Base-by-base conservation (phyloP, 768 basidiomycete species). In the Tylopilus cervinicoccineus region DNA sequence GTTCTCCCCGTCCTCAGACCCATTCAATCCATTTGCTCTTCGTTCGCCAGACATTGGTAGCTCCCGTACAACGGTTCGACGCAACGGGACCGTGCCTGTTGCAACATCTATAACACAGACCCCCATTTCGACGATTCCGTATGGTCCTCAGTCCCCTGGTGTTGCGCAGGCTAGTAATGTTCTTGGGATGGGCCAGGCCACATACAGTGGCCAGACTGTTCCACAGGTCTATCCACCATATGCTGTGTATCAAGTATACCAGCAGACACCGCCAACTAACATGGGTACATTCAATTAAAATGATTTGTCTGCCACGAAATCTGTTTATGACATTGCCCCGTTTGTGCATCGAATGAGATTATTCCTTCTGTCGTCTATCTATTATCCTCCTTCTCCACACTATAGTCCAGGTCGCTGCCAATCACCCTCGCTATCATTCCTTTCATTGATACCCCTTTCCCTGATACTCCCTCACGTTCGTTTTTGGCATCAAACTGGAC, bases 221-320 rank as follows among this genome's bases (percentile, higher is more conserved):
- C 76, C 84, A 77, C 83, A 49, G 74, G 67, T 85, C 53, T 89
- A 89, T 64, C 82, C 86, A 68, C 77, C 82, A 49, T 90, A 89
- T 73, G 49, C 63, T 31, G 83, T 89, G 86, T 88, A 88, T 63
- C 84, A 84, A 69, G 74, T 86, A 64, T 90, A 90, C 69, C 86
- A 86, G 66, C 84, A 86, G 69, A 83, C 78, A 56, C 79, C 83
- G 19, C 79, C 80, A 55, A 84, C 86, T 68, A 69, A 69, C 50
- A 86, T 89, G 82, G 86, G 88, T 60, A 63, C 84, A 43, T 91
- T 83, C 77, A 83, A 83, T 55, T 84, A 73, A 83, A 62, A 58
- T 45, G 12, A 37, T 28, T 24, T 43, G 34, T 46, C 43, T 19
- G 51, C 47, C 43, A 70, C 66, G 69, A 70, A 62, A 48, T 32